Evolutionary conservation across 78 protist genomes (phyloP).

Genomic region (Acrasis kona): DNA sequence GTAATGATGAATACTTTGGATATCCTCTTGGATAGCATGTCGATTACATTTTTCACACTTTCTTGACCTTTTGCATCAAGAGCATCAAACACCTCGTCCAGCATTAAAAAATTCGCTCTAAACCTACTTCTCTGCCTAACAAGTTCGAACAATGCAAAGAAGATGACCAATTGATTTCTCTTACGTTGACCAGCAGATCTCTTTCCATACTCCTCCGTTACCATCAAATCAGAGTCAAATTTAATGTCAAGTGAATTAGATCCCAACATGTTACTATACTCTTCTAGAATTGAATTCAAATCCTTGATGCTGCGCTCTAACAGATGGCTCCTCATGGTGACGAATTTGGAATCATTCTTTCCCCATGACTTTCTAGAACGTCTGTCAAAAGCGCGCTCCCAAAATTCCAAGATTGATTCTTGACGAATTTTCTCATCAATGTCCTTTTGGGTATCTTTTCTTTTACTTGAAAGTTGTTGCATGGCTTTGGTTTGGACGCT

Average conservation of each 20-base stretch:
- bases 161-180: neutral
- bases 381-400: no score
- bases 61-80: neutral
- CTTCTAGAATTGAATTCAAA: neutral
- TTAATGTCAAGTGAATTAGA: neutral
- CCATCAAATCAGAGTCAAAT: neutral
- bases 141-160: conserved; percentile 5
- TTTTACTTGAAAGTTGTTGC: no score
- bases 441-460: no score
- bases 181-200: conserved; percentile 1
- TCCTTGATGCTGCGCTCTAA: neutral
- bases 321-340: neutral
- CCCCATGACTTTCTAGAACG: no score
- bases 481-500: no score
- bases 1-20: neutral
- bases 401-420: no score
- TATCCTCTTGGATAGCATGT: neutral
- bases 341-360: no score
- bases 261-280: neutral
- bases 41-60: neutral
- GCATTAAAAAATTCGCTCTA: neutral
- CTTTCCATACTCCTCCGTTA: neutral
- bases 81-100: conserved; percentile 8
- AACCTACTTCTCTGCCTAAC: neutral
- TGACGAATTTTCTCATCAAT: no score